Percentiles rank a stretch among this genome's conserved stretches.
Conservation (phyloP, 1,284 basidiomycete genomes). For the Ustilago xerochloae region DNA sequence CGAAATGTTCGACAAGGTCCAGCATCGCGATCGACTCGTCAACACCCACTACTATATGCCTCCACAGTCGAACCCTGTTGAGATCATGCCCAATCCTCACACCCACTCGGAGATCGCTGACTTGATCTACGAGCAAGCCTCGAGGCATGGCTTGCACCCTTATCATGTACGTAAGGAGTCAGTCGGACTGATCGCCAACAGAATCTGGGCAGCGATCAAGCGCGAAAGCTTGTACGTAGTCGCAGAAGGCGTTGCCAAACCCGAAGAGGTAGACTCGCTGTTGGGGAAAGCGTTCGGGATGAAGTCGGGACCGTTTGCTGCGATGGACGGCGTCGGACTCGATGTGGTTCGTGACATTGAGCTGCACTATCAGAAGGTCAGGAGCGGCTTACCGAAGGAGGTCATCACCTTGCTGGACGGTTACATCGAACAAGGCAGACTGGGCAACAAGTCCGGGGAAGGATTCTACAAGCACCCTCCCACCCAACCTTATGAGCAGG, state of each 20-base stretch:
- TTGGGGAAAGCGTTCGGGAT: background rate
- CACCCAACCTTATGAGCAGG: background rate
- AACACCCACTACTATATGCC: background rate
- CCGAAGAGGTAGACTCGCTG: background rate
- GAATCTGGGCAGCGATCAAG: background rate
- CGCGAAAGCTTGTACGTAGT: background rate
- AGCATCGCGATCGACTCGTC: background rate
- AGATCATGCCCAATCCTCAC: background rate
- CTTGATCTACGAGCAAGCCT: background rate
- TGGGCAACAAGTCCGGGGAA: background rate
- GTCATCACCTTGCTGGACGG: background rate
- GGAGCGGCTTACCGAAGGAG: background rate
- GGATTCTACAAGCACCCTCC: background rate
- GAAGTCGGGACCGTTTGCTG: background rate
- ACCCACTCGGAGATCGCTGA: background rate
- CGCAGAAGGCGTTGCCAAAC: background rate
- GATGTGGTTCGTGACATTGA: background rate
- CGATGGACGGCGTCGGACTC: background rate
- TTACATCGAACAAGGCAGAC: background rate
- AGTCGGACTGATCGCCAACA: background rate
- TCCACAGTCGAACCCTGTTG: background rate
- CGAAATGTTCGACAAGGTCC: background rate
- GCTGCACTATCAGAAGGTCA: background rate
- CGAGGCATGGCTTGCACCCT: background rate
- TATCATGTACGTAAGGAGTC: background rate